Evolutionary conservation across 495 filamentous ascomycete genomes (phyloP).

Genomic region (Xylaria palmicola): DNA sequence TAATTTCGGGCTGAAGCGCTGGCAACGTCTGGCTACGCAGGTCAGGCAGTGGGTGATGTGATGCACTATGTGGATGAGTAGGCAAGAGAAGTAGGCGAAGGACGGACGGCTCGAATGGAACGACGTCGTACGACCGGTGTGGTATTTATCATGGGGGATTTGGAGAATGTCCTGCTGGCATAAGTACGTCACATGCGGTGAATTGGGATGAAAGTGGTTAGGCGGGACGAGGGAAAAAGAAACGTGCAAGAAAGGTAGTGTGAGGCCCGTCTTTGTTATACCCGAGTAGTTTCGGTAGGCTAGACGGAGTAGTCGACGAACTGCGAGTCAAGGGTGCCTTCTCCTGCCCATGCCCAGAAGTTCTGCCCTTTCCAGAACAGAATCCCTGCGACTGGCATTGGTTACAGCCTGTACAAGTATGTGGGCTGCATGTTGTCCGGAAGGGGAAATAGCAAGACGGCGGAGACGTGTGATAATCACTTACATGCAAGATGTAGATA

Average conservation of each 20-base stretch:
- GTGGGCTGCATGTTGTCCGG: background rate
- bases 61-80: background rate
- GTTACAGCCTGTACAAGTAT: background rate
- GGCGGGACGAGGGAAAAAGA: slow-evolving; percentile 11
- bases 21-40: background rate
- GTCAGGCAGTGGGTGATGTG: background rate
- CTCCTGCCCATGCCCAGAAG: no score
- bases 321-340: slow-evolving; percentile 5
- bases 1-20: background rate
- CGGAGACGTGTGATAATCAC: background rate
- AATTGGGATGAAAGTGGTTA: slow-evolving; percentile 10
- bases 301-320: background rate
- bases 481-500: background rate
- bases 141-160: slow-evolving; percentile 11
- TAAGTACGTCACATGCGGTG: slow-evolving; percentile 5
- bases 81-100: background rate
- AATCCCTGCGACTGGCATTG: slow-evolving; percentile 1
- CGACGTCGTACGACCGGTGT: slow-evolving; percentile 13
- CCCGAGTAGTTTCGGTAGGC: background rate
- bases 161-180: background rate
- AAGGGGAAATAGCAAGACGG: slow-evolving; percentile 5
- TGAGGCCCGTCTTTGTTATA: slow-evolving; percentile 11
- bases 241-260: slow-evolving; percentile 1
- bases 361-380: background rate
- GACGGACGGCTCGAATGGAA: slow-evolving; percentile 3